Base-by-base conservation (phyloP, 164 flowering plant species). In the Houttuynia cordata region DNA sequence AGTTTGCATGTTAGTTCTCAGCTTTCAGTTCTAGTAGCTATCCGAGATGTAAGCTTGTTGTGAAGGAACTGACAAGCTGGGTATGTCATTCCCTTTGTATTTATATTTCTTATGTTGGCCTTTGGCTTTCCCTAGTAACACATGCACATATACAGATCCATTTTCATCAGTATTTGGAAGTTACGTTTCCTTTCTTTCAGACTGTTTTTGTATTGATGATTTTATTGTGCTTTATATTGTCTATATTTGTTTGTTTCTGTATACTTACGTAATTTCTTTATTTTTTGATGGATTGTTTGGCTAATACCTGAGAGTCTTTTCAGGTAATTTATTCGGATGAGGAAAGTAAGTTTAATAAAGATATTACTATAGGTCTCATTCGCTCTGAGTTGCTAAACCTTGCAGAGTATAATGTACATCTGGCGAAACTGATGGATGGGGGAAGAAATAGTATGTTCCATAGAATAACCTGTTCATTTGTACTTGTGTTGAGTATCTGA, bases 11-110 rank as follows among this genome's bases (percentile, higher is more conserved):
- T 88, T 52, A 68, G 70, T 68, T 86, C 90, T 47, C 84, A 87
- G 76, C 86, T 94, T 52, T 81, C 90, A 20, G 85, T 88, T 65
- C 70, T 94, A 67, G 86, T 83, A 66, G 87, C 92, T 39, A 81
- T 91, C 71, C 82, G 97, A 62, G 99, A 88, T 82, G 89, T 91
- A 91, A 87, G 85, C 90, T 85, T 75, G 88, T 86, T 62, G 88
- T 94, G 22, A 94, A 91, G 83, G 96, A 88, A 72, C 79, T 94
- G 30, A 94, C 97, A 30, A 85, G 86, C 67, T 91, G 96, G 97
- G 99, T 94, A 93, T 64, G 87, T 56, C 21, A 19, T 63, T 56
- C 19, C 30, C 30, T 53, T 62, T 7, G 24, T 37, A 39, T 8
- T 52, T 24, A 10, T 15, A 7, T 22, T 13, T 10, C 6, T 30